Conservation (phyloP, 495 filamentous ascomycete genomes). For the Aspergillus campestris region DNA sequence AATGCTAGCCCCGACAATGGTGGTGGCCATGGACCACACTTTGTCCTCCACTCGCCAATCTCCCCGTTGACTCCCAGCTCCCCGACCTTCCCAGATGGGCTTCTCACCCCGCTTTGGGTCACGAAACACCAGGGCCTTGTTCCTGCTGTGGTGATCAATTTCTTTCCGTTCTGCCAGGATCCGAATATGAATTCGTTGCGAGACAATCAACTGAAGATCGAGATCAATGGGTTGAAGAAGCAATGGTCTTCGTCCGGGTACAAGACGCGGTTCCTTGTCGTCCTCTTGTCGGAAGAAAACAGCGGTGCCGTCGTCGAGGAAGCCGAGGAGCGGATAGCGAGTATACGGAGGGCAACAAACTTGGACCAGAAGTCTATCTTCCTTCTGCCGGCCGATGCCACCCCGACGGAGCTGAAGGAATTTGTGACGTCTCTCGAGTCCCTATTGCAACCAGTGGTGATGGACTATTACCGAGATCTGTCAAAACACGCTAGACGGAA, state of each 20-base stretch:
- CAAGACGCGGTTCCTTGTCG: conserved; percentile 65
- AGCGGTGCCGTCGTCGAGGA: conserved; percentile 49
- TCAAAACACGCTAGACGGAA: conserved; percentile 84
- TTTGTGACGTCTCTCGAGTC: conserved; percentile 58
- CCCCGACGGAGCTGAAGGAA: conserved; percentile 49
- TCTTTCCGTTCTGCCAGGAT: conserved; percentile 63
- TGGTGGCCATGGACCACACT: conserved; percentile 28
- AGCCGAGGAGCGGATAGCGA: conserved; percentile 66
- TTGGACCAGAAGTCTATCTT: conserved; percentile 74
- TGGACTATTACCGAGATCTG: conserved; percentile 86
- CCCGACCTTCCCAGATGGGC: conserved; percentile 74
- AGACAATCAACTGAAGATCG: conserved; percentile 82
- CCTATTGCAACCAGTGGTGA: conserved; percentile 48
- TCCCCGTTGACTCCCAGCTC: conserved; percentile 79
- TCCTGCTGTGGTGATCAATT: conserved; percentile 70
- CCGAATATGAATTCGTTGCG: conserved; percentile 57
- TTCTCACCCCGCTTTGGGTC: conserved; percentile 73
- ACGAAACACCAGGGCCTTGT: conserved; percentile 76
- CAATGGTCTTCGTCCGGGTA: conserved; percentile 59
- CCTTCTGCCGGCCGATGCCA: conserved; percentile 58
- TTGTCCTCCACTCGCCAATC: conserved; percentile 72
- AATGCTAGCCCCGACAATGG: conserved; percentile 37
- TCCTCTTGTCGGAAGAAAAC: conserved; percentile 62
- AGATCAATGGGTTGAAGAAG: conserved; percentile 68
- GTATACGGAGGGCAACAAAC: conserved; percentile 66